A percentile compares a stretch with the other conserved stretches of the same genome.
phyloP scores from a whole-genome alignment of 108 stramenopile genomes.

The Aureococcus anophagefferens region DNA sequence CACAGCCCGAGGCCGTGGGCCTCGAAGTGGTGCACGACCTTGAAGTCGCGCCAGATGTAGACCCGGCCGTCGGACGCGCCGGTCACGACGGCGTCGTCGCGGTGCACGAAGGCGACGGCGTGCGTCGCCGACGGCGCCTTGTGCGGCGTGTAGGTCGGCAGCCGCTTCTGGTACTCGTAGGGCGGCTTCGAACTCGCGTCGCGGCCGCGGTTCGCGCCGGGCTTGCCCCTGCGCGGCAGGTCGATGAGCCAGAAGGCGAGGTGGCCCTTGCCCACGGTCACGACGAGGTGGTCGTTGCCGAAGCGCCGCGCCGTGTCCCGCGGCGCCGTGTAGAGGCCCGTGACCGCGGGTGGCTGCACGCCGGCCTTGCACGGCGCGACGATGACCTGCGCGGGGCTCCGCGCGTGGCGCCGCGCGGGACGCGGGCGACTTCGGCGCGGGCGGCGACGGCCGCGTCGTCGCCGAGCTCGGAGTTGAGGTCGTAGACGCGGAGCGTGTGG shows the following conservation, averaged over 20 bases:
- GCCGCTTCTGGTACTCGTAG: neutral
- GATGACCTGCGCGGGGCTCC: neutral
- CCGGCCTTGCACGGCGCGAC: neutral
- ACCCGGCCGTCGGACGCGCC: neutral
- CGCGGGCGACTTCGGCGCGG: too few relatives aligned
- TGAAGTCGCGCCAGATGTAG: neutral
- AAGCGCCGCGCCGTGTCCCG: neutral
- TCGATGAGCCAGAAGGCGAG: neutral
- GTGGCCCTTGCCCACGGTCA: neutral
- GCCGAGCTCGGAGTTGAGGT: neutral
- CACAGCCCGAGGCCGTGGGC: too few relatives aligned
- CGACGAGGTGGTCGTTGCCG: neutral
- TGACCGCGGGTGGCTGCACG: neutral
- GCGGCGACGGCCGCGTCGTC: too few relatives aligned
- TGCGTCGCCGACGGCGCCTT: neutral
- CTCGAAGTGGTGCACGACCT: neutral
- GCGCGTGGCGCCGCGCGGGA: neutral
- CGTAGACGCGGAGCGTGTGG: constrained; percentile 2
- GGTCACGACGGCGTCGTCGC: neutral
- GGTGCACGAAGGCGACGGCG: neutral
- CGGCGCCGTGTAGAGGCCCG: neutral
- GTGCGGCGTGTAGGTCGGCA: neutral
- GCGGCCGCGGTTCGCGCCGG: too few relatives aligned
- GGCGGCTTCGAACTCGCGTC: too few relatives aligned
- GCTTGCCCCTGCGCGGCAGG: neutral